phyloP scores from a whole-genome alignment of 495 filamentous ascomycete genomes.

The Penicillium canescens region DNA sequence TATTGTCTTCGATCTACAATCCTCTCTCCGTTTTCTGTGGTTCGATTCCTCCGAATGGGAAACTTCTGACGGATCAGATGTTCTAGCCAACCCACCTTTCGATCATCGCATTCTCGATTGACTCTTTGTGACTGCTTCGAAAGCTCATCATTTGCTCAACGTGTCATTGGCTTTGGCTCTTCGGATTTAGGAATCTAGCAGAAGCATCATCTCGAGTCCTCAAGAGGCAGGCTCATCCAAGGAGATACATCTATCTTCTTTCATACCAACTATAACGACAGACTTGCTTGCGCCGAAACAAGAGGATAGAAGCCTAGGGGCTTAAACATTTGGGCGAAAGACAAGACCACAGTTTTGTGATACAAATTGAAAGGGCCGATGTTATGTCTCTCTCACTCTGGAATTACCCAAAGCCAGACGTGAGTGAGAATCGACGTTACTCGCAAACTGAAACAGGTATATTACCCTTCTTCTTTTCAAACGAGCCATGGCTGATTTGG shows the following conservation, averaged over 20 bases:
- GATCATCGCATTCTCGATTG: background rate
- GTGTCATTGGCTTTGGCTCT: background rate
- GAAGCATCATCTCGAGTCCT: background rate
- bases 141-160: too few species aligned
- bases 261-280: too few species aligned
- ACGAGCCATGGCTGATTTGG: background rate
- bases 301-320: background rate
- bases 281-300: background rate
- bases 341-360: too few species aligned
- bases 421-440: background rate
- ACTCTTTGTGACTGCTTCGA: background rate
- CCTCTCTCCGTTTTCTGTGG: background rate
- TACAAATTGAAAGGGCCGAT: background rate
- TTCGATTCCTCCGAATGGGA: background rate
- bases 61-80: background rate
- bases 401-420: background rate
- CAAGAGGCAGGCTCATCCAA: too few species aligned
- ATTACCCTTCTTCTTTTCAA: background rate
- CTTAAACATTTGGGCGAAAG: too few species aligned
- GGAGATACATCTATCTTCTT: too few species aligned
- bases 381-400: constrained; percentile 8
- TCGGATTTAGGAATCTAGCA: too few species aligned
- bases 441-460: background rate
- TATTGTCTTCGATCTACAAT: background rate
- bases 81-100: background rate